Base-by-base conservation (phyloP, 1,284 basidiomycete species). In the Ustilago shanxiensis region DNA sequence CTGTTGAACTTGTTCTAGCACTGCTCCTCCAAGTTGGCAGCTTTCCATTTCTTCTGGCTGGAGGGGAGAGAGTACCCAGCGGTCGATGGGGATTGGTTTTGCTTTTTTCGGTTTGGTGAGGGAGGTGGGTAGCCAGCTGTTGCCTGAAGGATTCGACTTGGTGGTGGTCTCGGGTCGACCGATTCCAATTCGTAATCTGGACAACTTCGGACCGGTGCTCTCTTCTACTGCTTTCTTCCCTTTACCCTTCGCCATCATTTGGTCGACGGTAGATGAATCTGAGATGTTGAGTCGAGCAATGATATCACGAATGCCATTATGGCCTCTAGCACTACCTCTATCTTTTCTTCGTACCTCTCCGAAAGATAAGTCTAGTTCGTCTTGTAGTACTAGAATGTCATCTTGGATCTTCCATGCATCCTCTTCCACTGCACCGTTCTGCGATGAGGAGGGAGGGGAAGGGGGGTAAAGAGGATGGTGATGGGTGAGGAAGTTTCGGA, bases 291-390 rank as follows among this genome's bases (percentile, higher is more conserved):
- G 60, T 1, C 61, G 58, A 1, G 35, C 9, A 18, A 77, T 20
- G 24, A 72, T 72, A 20, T 68, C 66, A 1, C 68, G 53, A 0
- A 77, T 24, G 5, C 74, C 74, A 20, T 77, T 77, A 35, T 77
- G 74, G 14, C 74, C 74, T 8, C 66, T 28, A 0, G 74, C 74
- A 29, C 55, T 60, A 20, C 74, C 74, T 9, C 2, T 16, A 26
- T 56, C 26, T 33, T 61, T 65, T 2, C 44, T 14, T 16, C 66
- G 66, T 6, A 72, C 66, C 22, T 14, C 5, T 0, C 62, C 62
- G 31, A 77, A 77, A 2, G n/a, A 22, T 2, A 66, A 52, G 20
- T 72, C 69, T 1, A 77, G 69, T 26, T 77, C 74, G 52, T 77
- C 74, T 29, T 77, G 74, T 3, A 77, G 60, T 2, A 77, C 60